Evolutionary conservation across 2,329 filamentous ascomycete species (phyloP), one percentile per base, ranked within the genome.

Genomic region (Trichoderma oligosporum): DNA sequence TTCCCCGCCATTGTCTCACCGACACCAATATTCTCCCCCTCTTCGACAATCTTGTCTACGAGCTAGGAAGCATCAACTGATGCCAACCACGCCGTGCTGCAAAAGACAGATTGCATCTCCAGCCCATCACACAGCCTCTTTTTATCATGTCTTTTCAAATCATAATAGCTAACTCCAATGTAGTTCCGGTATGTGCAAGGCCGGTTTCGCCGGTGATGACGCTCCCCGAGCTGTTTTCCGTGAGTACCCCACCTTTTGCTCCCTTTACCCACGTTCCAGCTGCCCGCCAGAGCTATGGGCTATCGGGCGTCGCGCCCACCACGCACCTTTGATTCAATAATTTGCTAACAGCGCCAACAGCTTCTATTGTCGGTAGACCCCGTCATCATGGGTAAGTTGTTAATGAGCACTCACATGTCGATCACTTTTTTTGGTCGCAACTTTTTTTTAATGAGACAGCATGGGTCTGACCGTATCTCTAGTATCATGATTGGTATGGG

Each of bases 401-500:
- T 33, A 25, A 36, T 27, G 7, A 22, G 27, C 24, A 36, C 39
- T 39, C 39, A 42, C 57, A 57, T 61, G 56, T 49, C 47, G 58
- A 57, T 41, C 38, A 29, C 24, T 31, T 8, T 52, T 25, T 55
- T 31, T 16, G 35, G 27, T 38, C 44, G 35, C 18, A n/a, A 29
- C 18, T 29, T 16, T 36, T 14, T 20, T 25, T 41, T 47, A n/a
- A 25, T n/a, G n/a, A n/a, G n/a, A 33, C n/a, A 20, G 6, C 20
- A 57, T 42, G 29, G 46, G 57, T 57, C 62, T 62, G 46, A 62
- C 57, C 47, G 39, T 31, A 6, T 68, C 63, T 63, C 25, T 72
- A 96, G 93, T 86, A 97, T 99, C 84, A 99, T 99, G 94, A 97
- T 99, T 78, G 94, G 94, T 86, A 99, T 99, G 94, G 94, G 94